A percentile compares a stretch with the other conserved stretches of the same genome.
Evolutionary conservation across 306 rosid genomes (phyloP).

Genomic region (Myrica gale): DNA sequence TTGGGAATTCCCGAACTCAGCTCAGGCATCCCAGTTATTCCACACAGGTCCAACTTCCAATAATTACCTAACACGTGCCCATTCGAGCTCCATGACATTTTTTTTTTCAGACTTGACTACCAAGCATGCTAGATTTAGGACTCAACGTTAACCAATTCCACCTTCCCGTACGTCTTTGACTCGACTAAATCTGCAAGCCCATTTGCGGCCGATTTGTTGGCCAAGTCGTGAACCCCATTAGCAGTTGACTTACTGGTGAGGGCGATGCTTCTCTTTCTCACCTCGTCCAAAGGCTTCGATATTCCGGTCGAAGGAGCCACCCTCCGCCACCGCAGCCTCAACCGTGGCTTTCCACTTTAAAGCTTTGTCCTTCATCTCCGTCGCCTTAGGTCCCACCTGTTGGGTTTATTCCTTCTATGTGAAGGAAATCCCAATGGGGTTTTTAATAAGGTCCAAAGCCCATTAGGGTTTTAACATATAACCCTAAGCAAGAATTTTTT

Average conservation of each 20-base stretch:
- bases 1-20: too few species aligned
- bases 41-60: too few species aligned
- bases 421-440: too few species aligned
- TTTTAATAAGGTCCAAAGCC: too few species aligned
- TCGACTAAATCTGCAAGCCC: constrained; percentile 8
- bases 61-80: too few species aligned
- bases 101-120: too few species aligned
- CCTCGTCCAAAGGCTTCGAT: constrained; percentile 38
- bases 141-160: not conserved
- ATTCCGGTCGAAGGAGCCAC: constrained; percentile 45
- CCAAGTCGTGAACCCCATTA: not conserved
- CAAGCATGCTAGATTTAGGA: too few species aligned
- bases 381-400: constrained; percentile 27
- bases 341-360: constrained; percentile 37
- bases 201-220: not conserved
- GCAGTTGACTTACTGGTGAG: constrained; percentile 1
- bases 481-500: too few species aligned
- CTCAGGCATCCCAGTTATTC: too few species aligned
- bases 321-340: constrained; percentile 33
- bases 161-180: not conserved
- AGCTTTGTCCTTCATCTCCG: constrained; percentile 28
- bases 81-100: too few species aligned
- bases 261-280: constrained; percentile 17
- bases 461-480: too few species aligned
- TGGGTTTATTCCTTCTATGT: too few species aligned